A percentile compares a stretch with the other conserved stretches of the same genome.
Conservation (phyloP, 2,329 filamentous ascomycete genomes). For the Albifimbria verrucaria region DNA sequence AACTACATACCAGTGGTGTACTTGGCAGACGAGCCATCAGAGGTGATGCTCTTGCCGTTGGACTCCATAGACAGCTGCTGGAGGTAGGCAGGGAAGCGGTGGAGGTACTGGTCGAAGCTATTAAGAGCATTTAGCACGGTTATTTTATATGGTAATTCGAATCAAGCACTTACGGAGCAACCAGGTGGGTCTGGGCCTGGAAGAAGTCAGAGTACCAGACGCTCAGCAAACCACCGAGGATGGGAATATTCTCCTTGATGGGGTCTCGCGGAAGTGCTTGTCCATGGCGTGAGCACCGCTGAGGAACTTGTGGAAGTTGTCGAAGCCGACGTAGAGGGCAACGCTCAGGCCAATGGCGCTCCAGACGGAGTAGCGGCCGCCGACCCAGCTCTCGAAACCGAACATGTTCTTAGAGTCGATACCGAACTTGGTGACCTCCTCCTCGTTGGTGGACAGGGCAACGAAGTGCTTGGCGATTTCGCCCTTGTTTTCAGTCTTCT, state of each 20-base stretch:
- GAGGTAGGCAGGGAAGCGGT: slow-evolving; percentile 97
- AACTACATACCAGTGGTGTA: slow-evolving; percentile 73
- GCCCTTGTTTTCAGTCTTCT: slow-evolving; percentile 70
- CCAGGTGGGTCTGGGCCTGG: slow-evolving; percentile 94
- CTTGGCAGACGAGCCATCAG: slow-evolving; percentile 85
- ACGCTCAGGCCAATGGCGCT: slow-evolving; percentile 96
- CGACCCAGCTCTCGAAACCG: slow-evolving; percentile 97
- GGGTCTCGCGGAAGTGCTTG: slow-evolving; percentile 91
- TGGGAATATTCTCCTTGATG: slow-evolving; percentile 90
- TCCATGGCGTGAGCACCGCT: slow-evolving; percentile 96
- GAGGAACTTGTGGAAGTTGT: slow-evolving; percentile 97
- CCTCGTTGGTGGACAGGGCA: slow-evolving; percentile 91
- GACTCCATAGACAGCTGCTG: slow-evolving; percentile 99
- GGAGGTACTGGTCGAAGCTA: slow-evolving; percentile 97
- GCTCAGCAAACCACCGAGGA: slow-evolving; percentile 86
- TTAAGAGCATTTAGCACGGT: no score
- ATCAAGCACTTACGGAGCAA: slow-evolving; percentile 74
- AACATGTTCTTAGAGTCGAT: slow-evolving; percentile 99
- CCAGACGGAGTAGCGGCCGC: slow-evolving; percentile 98
- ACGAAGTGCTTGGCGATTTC: slow-evolving; percentile 99
- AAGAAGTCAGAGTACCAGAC: slow-evolving; percentile 99
- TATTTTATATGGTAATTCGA: no score
- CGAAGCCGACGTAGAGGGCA: slow-evolving; percentile 89
- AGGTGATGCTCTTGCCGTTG: slow-evolving; percentile 95
- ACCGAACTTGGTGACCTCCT: slow-evolving; percentile 95